Conservation (phyloP, 2,329 filamentous ascomycete species). For the Diaporthe eres region DNA sequence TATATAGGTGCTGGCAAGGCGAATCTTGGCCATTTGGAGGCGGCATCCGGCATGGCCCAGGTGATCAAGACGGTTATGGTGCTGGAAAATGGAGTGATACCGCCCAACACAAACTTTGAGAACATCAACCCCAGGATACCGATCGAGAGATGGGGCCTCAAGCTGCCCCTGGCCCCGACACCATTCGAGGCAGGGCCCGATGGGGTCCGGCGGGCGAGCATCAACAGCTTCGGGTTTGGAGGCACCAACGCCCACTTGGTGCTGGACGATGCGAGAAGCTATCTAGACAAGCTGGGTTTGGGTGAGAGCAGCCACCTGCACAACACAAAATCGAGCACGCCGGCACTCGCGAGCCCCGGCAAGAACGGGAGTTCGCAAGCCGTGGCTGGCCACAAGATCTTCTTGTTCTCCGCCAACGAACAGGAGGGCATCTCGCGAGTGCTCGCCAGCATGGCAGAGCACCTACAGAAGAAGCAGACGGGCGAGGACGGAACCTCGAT, state of each 20-base stretch:
- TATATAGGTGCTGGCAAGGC: constrained; percentile 52
- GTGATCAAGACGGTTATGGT: constrained; percentile 39
- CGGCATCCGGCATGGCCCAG: constrained; percentile 31
- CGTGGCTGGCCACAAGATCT: constrained; percentile 26
- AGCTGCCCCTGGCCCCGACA: constrained; percentile 40
- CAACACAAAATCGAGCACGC: constrained; percentile 10
- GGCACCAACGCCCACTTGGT: constrained; percentile 61
- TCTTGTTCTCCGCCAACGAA: constrained; percentile 35
- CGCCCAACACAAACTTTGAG: constrained; percentile 47
- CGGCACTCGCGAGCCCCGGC: neutral
- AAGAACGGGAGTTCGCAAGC: neutral
- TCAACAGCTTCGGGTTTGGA: constrained; percentile 62
- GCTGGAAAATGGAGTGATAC: constrained; percentile 44
- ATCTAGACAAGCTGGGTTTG: constrained; percentile 27
- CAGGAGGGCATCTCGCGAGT: constrained; percentile 35
- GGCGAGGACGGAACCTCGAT: neutral
- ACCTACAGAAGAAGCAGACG: constrained; percentile 35
- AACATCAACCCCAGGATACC: constrained; percentile 42
- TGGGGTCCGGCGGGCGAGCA: constrained; percentile 43
- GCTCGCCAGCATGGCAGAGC: constrained; percentile 27
- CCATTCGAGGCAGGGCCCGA: constrained; percentile 41
- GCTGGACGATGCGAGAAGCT: constrained; percentile 47
- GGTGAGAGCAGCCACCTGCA: constrained; percentile 13
- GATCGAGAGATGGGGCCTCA: constrained; percentile 39
- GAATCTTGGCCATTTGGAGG: constrained; percentile 45